phyloP scores from a whole-genome alignment of 148 eudicot species.

The Pharnaceum exiguum region DNA sequence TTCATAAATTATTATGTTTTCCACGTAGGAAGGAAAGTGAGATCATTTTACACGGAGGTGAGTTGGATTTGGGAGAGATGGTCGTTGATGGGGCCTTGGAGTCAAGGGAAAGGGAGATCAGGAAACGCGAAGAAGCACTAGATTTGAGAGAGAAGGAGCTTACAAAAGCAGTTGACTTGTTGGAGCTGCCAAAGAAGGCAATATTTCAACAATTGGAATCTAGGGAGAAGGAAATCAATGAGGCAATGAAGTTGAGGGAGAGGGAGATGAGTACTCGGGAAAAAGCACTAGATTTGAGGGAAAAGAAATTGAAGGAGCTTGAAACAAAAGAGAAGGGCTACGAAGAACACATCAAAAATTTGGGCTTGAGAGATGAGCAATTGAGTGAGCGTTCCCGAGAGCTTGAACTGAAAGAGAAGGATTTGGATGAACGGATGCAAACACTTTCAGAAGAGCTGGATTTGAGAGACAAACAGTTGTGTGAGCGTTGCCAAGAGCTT shows the following conservation, averaged over 20 bases:
- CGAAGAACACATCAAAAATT: not conserved
- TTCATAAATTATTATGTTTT: not conserved
- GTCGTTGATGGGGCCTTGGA: not conserved
- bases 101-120: not conserved
- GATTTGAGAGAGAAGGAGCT: not conserved
- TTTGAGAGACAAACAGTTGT: not conserved
- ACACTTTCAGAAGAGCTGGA: not conserved
- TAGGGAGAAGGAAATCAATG: not conserved
- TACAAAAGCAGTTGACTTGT: not conserved
- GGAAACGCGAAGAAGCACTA: not conserved
- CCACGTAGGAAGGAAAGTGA: not conserved
- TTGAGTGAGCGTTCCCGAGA: not conserved
- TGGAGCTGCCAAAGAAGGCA: slow-evolving; percentile 3
- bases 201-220: not conserved
- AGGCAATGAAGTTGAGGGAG: not conserved
- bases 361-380: slow-evolving; percentile 4
- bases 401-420: slow-evolving; percentile 3
- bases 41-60: not conserved
- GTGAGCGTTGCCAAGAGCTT: not conserved
- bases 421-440: not conserved
- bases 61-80: not conserved
- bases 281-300: not conserved
- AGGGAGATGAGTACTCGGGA: not conserved
- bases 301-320: not conserved
- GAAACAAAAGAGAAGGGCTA: not conserved